A percentile compares a stretch with the other conserved stretches of the same genome.
Conservation (phyloP, 345 rosid genomes). For the Jatropha curcas region DNA sequence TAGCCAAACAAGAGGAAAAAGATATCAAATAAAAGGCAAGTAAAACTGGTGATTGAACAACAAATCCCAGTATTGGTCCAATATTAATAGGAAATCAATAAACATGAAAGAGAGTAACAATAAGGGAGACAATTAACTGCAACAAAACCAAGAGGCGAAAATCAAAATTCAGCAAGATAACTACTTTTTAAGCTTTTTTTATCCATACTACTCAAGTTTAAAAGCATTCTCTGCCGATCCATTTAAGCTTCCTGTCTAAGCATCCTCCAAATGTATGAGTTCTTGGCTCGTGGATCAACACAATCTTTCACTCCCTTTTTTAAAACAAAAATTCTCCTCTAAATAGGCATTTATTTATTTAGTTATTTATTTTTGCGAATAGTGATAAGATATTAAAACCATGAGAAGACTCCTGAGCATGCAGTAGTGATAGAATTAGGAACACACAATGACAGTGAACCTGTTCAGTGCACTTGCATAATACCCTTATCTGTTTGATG, state of each 20-base stretch:
- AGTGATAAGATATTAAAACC: not conserved
- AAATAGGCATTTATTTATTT: not conserved
- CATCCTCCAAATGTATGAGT: not conserved
- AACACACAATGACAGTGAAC: no score
- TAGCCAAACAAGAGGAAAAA: not conserved
- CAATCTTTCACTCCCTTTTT: not conserved
- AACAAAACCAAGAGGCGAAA: not conserved
- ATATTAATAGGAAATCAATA: not conserved
- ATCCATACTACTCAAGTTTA: not conserved
- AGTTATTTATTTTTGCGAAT: no score
- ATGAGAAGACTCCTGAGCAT: not conserved
- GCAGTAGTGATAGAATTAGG: no score
- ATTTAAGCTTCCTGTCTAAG: not conserved
- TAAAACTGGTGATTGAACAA: no score
- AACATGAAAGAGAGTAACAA: not conserved
- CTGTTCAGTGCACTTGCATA: not conserved
- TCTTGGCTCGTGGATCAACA: not conserved
- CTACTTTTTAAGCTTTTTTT: not conserved
- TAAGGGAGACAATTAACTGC: not conserved
- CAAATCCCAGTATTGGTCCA: not conserved
- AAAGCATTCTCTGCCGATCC: not conserved
- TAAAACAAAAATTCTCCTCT: not conserved
- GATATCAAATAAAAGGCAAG: no score
- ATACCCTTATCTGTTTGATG: not conserved
- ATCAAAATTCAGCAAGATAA: not conserved